Base-by-base conservation (phyloP, 2,329 filamentous ascomycete species). In the Fusarium graminum region DNA sequence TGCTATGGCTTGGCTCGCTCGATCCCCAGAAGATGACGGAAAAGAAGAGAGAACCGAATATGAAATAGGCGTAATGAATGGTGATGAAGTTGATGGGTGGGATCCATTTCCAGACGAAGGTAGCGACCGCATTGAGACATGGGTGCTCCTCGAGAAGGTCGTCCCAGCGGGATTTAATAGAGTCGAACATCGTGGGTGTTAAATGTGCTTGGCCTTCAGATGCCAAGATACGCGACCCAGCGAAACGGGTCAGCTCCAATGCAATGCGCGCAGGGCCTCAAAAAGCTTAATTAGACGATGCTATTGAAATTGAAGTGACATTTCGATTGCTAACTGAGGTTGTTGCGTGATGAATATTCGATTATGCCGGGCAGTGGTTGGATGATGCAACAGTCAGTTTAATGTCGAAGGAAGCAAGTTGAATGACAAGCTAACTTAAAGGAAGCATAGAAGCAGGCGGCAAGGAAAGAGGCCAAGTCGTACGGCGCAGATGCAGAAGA, bases 31-130 rank as follows among this genome's bases (percentile, higher is more conserved):
- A 88, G 50, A 92, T 82, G 57, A 86, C 66, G 14, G 88, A 88
- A 50, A 80, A 81, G 19, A 89, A 29, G 7, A 91, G 72, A 50
- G 81, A 82, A 8, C 83, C 83, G 12, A 78, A 59, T 61, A 90
- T 80, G 74, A 92, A 92, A 76, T 91, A 92, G 49, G 82, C 74
- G 76, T 91, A 90, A 73, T 92, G 90, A 7, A 91, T 70, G 3
- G 85, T 87, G 69, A 90, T 85, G 74, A 86, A 90, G 68, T 88
- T 89, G 61, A 87, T 74, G 6, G 81, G 79, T 11, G 82, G 82
- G 10, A 81, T 44, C 38, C 58, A 39, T 25, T 32, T 42, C 22
- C 52, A 50, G 17, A 56, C 19, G 13, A 45, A 38, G 10, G 42
- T 40, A 19, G 60, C 52, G 16, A 54, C 28, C 4, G 57, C 38